phyloP scores from a whole-genome alignment of 345 rosid species.

The Kernera saxatilis region DNA sequence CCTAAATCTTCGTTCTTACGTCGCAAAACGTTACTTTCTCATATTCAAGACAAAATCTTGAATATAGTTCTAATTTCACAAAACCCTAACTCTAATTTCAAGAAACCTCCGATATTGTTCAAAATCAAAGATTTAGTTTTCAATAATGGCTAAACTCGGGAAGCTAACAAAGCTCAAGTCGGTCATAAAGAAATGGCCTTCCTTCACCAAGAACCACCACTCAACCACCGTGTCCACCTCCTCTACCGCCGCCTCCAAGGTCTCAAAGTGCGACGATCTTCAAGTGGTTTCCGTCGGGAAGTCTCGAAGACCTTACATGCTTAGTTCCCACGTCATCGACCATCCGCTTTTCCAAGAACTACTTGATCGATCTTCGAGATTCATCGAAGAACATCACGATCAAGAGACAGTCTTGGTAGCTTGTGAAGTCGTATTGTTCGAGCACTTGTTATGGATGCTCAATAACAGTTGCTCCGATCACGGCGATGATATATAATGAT shows the following conservation, averaged over 20 bases:
- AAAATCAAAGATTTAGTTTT: neutral
- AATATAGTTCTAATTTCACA: too few species aligned
- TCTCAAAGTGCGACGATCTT: constrained; percentile 24
- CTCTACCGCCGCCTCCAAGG: neutral
- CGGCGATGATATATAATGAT: neutral
- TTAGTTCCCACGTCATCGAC: constrained; percentile 41
- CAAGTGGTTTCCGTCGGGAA: constrained; percentile 75
- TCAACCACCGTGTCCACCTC: neutral
- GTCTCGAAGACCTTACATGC: constrained; percentile 61
- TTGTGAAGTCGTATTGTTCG: constrained; percentile 89
- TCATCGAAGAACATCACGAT: constrained; percentile 9
- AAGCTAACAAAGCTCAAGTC: constrained; percentile 81
- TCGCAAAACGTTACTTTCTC: constrained; percentile 9
- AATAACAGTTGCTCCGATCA: constrained; percentile 28
- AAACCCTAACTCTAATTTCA: neutral
- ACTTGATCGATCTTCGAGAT: constrained; percentile 48
- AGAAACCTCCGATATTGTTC: neutral
- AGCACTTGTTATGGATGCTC: constrained; percentile 94
- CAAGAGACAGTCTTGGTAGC: constrained; percentile 38
- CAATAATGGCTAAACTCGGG: constrained; percentile 55
- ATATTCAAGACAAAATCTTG: neutral
- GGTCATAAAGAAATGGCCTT: constrained; percentile 73
- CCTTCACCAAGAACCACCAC: constrained; percentile 42
- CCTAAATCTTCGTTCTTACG: constrained; percentile 19
- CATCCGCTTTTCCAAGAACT: constrained; percentile 83